A percentile compares a stretch with the other conserved stretches of the same genome.
phyloP scores from a whole-genome alignment of 2,329 filamentous ascomycete species.

The Graphilbum ipis-grandicollis region DNA sequence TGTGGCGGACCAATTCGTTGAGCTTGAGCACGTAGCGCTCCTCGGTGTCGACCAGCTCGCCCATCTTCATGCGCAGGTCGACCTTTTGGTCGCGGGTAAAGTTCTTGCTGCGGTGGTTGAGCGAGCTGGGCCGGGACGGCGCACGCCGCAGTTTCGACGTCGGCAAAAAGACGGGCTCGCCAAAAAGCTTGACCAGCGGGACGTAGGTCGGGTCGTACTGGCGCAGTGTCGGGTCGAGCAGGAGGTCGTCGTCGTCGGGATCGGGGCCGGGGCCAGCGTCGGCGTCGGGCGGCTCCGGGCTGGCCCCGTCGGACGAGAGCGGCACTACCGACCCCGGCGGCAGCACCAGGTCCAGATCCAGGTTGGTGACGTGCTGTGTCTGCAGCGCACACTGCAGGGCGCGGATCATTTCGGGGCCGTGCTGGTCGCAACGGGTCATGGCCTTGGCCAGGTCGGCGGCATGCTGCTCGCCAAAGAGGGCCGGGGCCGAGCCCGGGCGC shows the following conservation, averaged over 20 bases:
- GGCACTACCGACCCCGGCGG: conserved; percentile 62
- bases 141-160: conserved; percentile 71
- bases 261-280: not conserved
- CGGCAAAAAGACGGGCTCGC: conserved; percentile 71
- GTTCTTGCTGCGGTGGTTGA: conserved; percentile 53
- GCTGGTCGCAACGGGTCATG: conserved; percentile 71
- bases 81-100: conserved; percentile 73
- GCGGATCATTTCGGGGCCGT: conserved; percentile 49
- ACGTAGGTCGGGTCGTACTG: conserved; percentile 61
- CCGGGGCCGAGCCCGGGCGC: conserved; percentile 45
- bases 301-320: conserved; percentile 40
- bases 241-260: conserved; percentile 43
- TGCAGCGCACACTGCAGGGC: conserved; percentile 61
- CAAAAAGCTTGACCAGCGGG: conserved; percentile 59
- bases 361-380: conserved; percentile 65
- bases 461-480: conserved; percentile 79
- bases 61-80: conserved; percentile 72
- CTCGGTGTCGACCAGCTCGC: conserved; percentile 82
- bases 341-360: conserved; percentile 76
- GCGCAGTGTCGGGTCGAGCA: conserved; percentile 43
- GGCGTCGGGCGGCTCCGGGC: conserved; percentile 15
- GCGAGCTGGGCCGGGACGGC: conserved; percentile 67
- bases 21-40: conserved; percentile 85
- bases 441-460: conserved; percentile 75
- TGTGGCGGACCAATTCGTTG: conserved; percentile 61